Evolutionary conservation across 176 grass and related monocot genomes (phyloP).

Genomic region (Canna indica): DNA sequence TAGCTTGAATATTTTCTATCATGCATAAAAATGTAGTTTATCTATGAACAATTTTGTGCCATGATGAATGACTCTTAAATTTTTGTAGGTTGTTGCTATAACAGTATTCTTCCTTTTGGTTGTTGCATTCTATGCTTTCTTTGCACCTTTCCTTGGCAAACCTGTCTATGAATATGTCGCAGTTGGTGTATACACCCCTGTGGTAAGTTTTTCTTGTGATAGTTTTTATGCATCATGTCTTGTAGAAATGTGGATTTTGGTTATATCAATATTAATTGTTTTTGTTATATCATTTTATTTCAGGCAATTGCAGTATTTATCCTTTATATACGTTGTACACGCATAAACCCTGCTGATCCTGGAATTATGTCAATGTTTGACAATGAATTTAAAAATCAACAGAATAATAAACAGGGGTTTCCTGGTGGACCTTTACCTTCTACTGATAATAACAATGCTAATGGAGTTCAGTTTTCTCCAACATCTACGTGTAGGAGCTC

Average conservation of each 20-base stretch:
- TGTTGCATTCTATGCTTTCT: constrained; percentile 95
- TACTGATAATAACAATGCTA: constrained; percentile 39
- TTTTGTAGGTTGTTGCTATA: constrained; percentile 78
- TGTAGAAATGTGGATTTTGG: neutral
- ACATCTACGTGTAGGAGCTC: constrained; percentile 64
- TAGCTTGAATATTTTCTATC: neutral
- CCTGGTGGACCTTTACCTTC: constrained; percentile 32
- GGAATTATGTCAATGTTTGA: constrained; percentile 96
- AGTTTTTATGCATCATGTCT: neutral
- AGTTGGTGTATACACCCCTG: constrained; percentile 70
- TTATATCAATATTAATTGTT: neutral
- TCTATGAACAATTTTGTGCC: neutral
- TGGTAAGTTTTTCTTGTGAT: constrained; percentile 44
- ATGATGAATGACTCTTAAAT: neutral
- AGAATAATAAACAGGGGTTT: constrained; percentile 31
- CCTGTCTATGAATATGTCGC: constrained; percentile 56
- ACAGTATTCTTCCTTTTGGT: constrained; percentile 92
- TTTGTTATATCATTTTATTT: constrained; percentile 6
- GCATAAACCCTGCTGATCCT: constrained; percentile 97
- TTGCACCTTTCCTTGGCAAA: constrained; percentile 83
- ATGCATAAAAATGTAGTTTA: neutral
- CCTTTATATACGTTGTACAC: constrained; percentile 91
- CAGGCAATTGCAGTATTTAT: constrained; percentile 91
- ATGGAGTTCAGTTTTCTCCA: constrained; percentile 41
- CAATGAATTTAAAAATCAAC: constrained; percentile 52